Evolutionary conservation across 768 basidiomycete genomes (phyloP), one percentile per base, ranked within the genome.

Genomic region (Suillus lakei): DNA sequence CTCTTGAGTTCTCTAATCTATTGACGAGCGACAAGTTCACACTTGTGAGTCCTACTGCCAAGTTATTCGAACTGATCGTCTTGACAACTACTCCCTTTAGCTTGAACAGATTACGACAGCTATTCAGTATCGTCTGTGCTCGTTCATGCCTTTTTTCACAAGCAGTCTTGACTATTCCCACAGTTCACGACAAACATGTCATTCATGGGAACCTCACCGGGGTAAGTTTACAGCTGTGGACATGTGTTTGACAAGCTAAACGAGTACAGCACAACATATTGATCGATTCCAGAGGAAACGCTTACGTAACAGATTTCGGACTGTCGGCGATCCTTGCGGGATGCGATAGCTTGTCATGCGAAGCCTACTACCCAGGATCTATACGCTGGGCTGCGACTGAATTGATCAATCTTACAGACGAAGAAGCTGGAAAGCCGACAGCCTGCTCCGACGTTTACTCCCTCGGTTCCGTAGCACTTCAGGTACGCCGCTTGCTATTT

Each of bases 341-440:
- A 43, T 50, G 58, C 23, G 39, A 59, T 41, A 38, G 39, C 44
- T 18, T 10, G 28, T 41, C 26, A 23, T 32, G 36, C 21, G 55
- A 58, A 10, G 32, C 34, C 2, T 59, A 21, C 28, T 43, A 39
- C 15, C 38, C 54, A 15, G 66, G 64, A 21, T 56, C 66, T 15
- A 23, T 67, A 21, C 61, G 65, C 13, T 66, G 65, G 65, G 46
- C 44, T n/a, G 67, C 67, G 1, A 55, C 67, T 55, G 67, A 67
- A 50, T 44, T 66, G 21, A 18, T 62, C 21, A 26, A 55, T 5
- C 28, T 50, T 30, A 32, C 51, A 5, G 34, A 59, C 1, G 60
- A 58, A n/a, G 43, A 41, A 44, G 53, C 23, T 26, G 58, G 6
- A 4, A 59, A 28, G 21, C 65, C 64, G 3, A 66, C 28, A 13